phyloP scores from a whole-genome alignment of 1,284 basidiomycete genomes.

The Agroathelia rolfsii region DNA sequence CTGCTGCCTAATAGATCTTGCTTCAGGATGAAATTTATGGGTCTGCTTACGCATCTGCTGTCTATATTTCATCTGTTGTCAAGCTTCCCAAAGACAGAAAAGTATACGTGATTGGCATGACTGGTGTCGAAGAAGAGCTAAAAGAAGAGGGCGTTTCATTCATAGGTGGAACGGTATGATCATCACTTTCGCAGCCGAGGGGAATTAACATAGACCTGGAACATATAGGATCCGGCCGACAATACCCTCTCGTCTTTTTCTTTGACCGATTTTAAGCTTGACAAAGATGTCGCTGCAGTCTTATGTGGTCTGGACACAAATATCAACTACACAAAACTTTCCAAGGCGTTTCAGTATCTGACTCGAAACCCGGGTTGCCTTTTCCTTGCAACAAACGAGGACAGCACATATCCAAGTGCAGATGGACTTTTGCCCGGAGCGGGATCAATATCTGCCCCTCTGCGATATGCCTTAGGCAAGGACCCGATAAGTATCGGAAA shows the following conservation, averaged over 20 bases:
- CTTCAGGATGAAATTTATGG: slow-evolving; percentile 91
- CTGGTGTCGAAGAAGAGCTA: slow-evolving; percentile 89
- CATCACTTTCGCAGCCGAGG: background rate
- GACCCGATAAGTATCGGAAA: slow-evolving; percentile 84
- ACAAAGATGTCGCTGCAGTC: slow-evolving; percentile 81
- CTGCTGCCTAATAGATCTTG: too few species aligned
- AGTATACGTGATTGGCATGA: slow-evolving; percentile 93
- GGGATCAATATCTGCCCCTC: slow-evolving; percentile 76
- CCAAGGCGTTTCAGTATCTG: slow-evolving; percentile 90
- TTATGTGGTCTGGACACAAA: slow-evolving; percentile 77
- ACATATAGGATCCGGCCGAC: slow-evolving; percentile 68
- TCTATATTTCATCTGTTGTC: slow-evolving; percentile 85
- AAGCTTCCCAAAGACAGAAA: slow-evolving; percentile 87
- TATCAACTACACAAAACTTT: slow-evolving; percentile 88
- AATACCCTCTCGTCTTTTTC: slow-evolving; percentile 66
- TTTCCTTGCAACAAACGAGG: slow-evolving; percentile 91
- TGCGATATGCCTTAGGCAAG: slow-evolving; percentile 65
- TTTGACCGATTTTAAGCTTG: slow-evolving; percentile 61
- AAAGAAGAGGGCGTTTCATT: slow-evolving; percentile 71
- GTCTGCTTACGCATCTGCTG: slow-evolving; percentile 89
- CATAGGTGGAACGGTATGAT: slow-evolving; percentile 82
- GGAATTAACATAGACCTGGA: background rate
- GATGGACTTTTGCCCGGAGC: slow-evolving; percentile 81
- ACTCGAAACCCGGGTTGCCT: slow-evolving; percentile 68
- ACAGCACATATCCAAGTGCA: slow-evolving; percentile 80